Evolutionary conservation across 129 eudicot genomes (phyloP), one percentile per base, ranked within the genome.

Genomic region (Flaveria sonorensis): DNA sequence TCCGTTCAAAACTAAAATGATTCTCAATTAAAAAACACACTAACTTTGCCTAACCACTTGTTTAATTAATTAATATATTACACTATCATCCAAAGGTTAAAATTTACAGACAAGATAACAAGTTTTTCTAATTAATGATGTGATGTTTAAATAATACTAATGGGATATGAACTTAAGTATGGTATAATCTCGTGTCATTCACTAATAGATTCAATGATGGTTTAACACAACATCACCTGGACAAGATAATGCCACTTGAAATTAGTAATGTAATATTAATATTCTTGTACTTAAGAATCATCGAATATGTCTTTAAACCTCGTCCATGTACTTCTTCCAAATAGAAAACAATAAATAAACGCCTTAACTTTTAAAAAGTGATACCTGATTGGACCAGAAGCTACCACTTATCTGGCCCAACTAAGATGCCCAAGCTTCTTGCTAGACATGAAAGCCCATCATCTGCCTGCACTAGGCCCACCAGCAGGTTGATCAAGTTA

Each of bases 261-360:
- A 66, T 36, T 36, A 36, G 7, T 36, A 36, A 4, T 36, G 8
- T 32, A 1, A 3, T 30, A n/a, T 1, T 55, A 36, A 3, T 55
- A 62, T 75, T 61, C 15, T 24, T 61, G 15, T 45, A 30, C 14
- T 74, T 5, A 10, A 45, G 71, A 4, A 40, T 74, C 6, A 60
- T 74, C 28, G 70, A 74, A 60, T 74, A 59, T 43, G 78, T 74
- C 78, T 74, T 74, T 60, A 59, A 43, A 74, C 78, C 78, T 74
- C 78, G 59, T 23, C 56, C 68, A 73, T 45, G 59, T 8, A 59
- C 68, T 73, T 72, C 21, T 18, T 62, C 4, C 3, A 62, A 62
- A 62, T 23, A 26, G 2, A 72, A 46, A 20, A 56, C 53, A 20
- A 57, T 57, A 20, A 57, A 9, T 19, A 3, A 57, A 57, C 23